phyloP scores from a whole-genome alignment of 768 basidiomycete genomes.

The Lactarius pseudohatsudake region DNA sequence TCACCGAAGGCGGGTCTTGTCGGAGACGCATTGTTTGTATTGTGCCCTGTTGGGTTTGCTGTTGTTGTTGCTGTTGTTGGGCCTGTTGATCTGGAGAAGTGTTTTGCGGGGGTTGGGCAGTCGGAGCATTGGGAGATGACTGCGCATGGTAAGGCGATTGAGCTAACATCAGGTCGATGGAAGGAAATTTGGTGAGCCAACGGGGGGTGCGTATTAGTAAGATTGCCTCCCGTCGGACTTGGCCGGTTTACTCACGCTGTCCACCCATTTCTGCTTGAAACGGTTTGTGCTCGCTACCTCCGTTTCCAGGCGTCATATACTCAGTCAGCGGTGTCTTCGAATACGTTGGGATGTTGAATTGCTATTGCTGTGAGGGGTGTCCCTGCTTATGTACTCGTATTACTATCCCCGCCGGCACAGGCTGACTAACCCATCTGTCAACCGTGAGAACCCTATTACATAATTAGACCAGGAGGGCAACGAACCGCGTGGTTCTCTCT shows the following conservation, averaged over 20 bases:
- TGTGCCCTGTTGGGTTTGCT: constrained; percentile 25
- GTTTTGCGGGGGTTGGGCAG: constrained; percentile 18
- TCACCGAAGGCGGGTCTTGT: constrained; percentile 49
- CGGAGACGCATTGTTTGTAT: constrained; percentile 57
- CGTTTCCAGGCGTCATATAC: constrained; percentile 2
- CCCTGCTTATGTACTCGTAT: constrained; percentile 22
- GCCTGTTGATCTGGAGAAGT: constrained; percentile 16
- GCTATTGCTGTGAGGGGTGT: constrained; percentile 1
- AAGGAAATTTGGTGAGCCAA: constrained; percentile 32
- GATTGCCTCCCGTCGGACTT: constrained; percentile 30
- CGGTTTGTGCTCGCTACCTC: neutral
- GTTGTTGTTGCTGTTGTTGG: constrained; percentile 26
- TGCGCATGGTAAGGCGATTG: constrained; percentile 35
- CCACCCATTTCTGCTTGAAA: constrained; percentile 2
- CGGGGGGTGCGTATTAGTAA: constrained; percentile 36
- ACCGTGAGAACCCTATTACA: neutral
- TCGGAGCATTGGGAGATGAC: constrained; percentile 29
- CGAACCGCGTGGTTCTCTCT: constrained; percentile 8
- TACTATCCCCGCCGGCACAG: constrained; percentile 5
- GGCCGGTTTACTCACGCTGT: constrained; percentile 31
- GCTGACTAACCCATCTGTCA: neutral
- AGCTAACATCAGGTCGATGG: constrained; percentile 36
- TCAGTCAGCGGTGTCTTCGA: neutral
- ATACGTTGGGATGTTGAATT: constrained; percentile 18
- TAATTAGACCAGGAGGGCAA: neutral